Evolutionary conservation across 2,329 filamentous ascomycete genomes (phyloP).

Genomic region (Colletotrichum sp.): DNA sequence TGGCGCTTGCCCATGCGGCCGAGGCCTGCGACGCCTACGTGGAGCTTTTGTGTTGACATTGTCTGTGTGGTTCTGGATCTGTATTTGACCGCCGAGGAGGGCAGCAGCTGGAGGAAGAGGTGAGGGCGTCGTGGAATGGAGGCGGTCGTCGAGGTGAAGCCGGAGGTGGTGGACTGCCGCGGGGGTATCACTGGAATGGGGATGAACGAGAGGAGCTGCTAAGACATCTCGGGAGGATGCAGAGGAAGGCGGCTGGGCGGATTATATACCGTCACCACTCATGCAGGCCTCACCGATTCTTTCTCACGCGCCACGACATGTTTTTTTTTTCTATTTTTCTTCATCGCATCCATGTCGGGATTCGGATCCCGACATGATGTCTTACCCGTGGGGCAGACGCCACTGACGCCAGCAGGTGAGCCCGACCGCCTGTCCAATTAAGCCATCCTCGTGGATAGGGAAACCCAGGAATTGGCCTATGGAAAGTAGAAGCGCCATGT

Average conservation of each 20-base stretch:
- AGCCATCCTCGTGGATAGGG: not conserved
- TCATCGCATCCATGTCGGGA: not conserved
- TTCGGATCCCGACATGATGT: not conserved
- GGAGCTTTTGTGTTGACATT: constrained; percentile 35
- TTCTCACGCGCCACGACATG: not conserved
- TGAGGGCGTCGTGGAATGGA: not conserved
- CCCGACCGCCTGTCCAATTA: not conserved
- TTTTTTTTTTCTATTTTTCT: not conserved
- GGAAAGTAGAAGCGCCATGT: not conserved
- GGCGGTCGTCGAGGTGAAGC: not conserved
- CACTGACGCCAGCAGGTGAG: not conserved
- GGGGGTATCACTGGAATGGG: not conserved
- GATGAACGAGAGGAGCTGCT: not conserved
- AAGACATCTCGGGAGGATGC: not conserved
- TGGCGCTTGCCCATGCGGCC: constrained; percentile 60
- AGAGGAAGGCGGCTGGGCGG: not conserved
- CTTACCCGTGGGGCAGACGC: not conserved
- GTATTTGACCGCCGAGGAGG: not conserved
- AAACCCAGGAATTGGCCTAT: not conserved
- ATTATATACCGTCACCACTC: not conserved
- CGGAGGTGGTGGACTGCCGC: not conserved
- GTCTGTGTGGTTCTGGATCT: not conserved
- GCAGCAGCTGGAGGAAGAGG: not conserved
- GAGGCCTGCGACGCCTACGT: constrained; percentile 53
- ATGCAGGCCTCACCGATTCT: not conserved